phyloP scores from a whole-genome alignment of 169 alveolate species.

The Plasmodium knowlesi region DNA sequence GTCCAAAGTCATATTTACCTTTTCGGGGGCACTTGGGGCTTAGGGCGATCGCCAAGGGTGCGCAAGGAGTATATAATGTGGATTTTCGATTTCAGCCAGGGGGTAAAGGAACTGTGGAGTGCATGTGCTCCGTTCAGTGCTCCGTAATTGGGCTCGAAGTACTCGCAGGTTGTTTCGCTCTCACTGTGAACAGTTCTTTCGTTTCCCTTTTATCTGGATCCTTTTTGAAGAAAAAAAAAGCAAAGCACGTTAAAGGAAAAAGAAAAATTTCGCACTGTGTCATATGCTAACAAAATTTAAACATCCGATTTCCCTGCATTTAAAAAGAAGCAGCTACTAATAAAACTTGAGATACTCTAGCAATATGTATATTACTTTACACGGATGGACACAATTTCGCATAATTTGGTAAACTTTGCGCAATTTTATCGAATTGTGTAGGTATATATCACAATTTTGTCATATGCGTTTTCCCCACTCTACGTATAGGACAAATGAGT shows the following conservation, averaged over 20 bases:
- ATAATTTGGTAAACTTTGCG: not conserved
- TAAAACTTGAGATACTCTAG: not conserved
- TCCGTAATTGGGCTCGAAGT: not conserved
- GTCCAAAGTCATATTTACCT: slow-evolving; percentile 19
- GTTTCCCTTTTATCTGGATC: not conserved
- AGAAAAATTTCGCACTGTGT: not conserved
- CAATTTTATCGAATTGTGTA: not conserved
- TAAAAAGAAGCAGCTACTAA: not conserved
- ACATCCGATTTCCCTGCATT: not conserved
- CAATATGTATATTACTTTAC: not conserved
- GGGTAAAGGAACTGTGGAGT: not conserved
- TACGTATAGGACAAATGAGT: not conserved
- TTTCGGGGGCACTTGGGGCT: not conserved
- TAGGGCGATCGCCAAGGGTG: not conserved
- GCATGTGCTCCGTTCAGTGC: not conserved
- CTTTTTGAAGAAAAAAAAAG: not conserved
- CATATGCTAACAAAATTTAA: not conserved
- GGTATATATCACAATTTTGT: not conserved
- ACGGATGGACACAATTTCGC: not conserved
- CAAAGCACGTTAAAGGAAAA: not conserved
- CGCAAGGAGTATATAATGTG: not conserved
- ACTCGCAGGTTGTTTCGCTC: not conserved
- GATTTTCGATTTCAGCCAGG: not conserved
- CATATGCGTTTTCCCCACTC: not conserved
- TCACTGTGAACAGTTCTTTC: not conserved